phyloP scores from a whole-genome alignment of 169 alveolate genomes.

The Cryptosporidium baileyi region DNA sequence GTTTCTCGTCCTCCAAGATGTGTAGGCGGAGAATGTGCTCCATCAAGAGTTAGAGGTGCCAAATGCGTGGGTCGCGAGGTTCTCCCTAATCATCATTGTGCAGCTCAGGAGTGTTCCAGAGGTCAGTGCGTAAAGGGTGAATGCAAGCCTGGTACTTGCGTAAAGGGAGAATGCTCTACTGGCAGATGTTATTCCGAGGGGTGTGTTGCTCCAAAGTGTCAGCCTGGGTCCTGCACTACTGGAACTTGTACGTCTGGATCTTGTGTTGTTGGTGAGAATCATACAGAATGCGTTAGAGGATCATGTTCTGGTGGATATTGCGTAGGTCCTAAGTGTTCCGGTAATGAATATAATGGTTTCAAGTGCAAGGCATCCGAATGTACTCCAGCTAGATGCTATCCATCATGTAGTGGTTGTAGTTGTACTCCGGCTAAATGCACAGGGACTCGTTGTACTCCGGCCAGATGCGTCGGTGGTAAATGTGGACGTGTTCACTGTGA shows the following conservation, averaged over 20 bases:
- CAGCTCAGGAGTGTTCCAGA: slow-evolving; percentile 2
- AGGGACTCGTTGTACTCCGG: slow-evolving; percentile 12
- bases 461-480: slow-evolving; percentile 34
- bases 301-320: slow-evolving; percentile 47
- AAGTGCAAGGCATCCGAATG: slow-evolving; percentile 33
- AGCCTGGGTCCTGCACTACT: slow-evolving; percentile 22
- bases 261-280: neutral
- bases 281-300: neutral
- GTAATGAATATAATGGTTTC: slow-evolving; percentile 3
- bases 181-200: neutral
- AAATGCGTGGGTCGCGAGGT: slow-evolving; percentile 1
- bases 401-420: neutral
- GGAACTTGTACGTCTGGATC: slow-evolving; percentile 21
- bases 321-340: slow-evolving; percentile 26
- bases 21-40: slow-evolving; percentile 3
- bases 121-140: slow-evolving; percentile 24
- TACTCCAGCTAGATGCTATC: slow-evolving; percentile 27
- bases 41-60: slow-evolving; percentile 44
- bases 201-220: slow-evolving; percentile 39
- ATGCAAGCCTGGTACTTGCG: neutral
- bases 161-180: neutral
- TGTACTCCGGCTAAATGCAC: slow-evolving; percentile 48
- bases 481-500: slow-evolving; percentile 15
- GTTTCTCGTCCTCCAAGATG: slow-evolving; percentile 27
- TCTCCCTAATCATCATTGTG: slow-evolving; percentile 12